Conservation (phyloP, 2,329 filamentous ascomycete genomes). For the Tolypocladium cylindrosporum region DNA sequence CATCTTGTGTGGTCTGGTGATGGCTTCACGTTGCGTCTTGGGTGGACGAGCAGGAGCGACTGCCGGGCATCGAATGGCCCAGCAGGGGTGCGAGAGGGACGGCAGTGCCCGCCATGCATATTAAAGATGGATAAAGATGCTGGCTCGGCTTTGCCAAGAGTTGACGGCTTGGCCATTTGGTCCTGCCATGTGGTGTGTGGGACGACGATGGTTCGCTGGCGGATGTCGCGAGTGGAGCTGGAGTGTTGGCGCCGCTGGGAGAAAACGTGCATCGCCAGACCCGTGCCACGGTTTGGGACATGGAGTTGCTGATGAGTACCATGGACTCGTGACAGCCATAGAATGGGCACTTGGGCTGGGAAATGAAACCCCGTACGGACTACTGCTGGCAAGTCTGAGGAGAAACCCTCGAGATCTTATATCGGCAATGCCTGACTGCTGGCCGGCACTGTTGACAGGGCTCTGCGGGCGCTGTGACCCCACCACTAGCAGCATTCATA, state of each 20-base stretch:
- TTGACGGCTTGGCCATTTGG: not conserved
- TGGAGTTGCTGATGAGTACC: not conserved
- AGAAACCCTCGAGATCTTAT: not conserved
- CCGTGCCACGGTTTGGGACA: too few relatives aligned
- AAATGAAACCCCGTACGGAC: not conserved
- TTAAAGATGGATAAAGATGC: not conserved
- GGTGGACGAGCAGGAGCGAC: not conserved
- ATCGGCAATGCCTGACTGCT: not conserved
- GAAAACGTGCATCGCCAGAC: too few relatives aligned
- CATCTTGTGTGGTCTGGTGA: not conserved
- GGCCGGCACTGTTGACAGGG: not conserved
- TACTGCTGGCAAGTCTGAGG: not conserved
- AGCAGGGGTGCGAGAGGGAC: not conserved
- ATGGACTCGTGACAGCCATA: not conserved
- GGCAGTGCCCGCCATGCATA: not conserved
- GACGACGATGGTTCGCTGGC: conserved; percentile 8
- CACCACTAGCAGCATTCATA: not conserved
- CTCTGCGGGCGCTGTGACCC: not conserved
- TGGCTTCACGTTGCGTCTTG: not conserved
- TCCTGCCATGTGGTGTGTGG: conserved; percentile 8
- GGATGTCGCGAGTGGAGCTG: not conserved
- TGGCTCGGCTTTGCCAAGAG: conserved; percentile 2
- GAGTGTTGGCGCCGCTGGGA: not conserved
- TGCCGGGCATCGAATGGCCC: not conserved
- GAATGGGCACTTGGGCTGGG: not conserved